Base-by-base conservation (phyloP, 2,329 filamentous ascomycete genomes). In the Colletotrichum musicola region DNA sequence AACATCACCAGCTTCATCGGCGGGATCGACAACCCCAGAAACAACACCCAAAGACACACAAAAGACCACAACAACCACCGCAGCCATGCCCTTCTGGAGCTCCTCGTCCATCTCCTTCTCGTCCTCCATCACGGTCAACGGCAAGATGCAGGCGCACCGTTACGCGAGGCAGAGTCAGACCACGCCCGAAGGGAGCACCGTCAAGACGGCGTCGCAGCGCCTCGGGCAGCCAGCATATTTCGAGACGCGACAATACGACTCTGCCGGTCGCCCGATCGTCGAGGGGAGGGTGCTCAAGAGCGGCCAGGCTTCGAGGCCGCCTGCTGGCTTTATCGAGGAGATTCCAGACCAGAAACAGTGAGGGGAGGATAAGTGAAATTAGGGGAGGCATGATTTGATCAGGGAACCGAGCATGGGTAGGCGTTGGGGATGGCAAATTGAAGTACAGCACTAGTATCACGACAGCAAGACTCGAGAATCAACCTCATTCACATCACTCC, bases 31-130 rank as follows among this genome's bases (percentile, higher is more conserved):
- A 35, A 1, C 1, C 30, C 9, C 2, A 9, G 2, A 10, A 10
- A 35, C 9, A 35, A 35, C 7, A 35, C 30, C 30, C 6, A 10
- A 10, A 10, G 3, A 35, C 7, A 35, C 30, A 35, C 30, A 35
- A 35, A 10, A 35, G 30, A 35, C 30, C 30, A 35, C 30, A 4
- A 10, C 7, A 35, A 10, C 30, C 7, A 35, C 30, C 47, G 47
- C 47, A n/a, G 20, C 30, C 10, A 64, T 64, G 62, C 55, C 62
- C 14, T 64, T 65, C 9, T 65, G 30, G n/a, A 55, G 57, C 49
- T 46, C 65, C 4, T 60, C 65, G 1, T 65, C 44, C n/a, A n/a
- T 68, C 0, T 68, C 65, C 50, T 60, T 68, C 35, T 68, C 62
- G 42, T 65, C 65, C 4, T 60, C 65, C 12, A 4, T 65, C 42